Evolutionary conservation across 768 basidiomycete genomes (phyloP).

Genomic region (Agrocybe pediades): DNA sequence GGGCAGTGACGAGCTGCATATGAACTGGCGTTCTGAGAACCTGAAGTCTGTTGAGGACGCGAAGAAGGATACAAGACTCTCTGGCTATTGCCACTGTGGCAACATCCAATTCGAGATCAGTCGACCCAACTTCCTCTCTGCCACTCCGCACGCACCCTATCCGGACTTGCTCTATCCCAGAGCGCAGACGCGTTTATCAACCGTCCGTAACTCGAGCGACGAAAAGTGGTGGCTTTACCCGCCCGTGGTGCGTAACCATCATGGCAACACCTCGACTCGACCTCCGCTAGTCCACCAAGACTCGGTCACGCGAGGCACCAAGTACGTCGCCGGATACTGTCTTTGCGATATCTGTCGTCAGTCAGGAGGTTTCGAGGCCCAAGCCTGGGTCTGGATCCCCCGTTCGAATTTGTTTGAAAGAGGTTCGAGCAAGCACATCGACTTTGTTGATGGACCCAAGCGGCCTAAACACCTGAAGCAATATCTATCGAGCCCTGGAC

Average conservation of each 20-base stretch:
- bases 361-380: constrained; percentile 26
- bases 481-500: constrained; percentile 30
- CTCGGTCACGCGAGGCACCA: constrained; percentile 2
- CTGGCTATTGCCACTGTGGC: constrained; percentile 29
- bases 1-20: constrained; percentile 21
- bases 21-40: constrained; percentile 20
- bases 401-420: constrained; percentile 18
- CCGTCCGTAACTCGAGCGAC: constrained; percentile 22
- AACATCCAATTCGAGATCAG: constrained; percentile 24
- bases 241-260: background rate
- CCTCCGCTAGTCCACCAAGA: background rate
- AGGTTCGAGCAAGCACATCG: background rate
- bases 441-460: background rate
- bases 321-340: constrained; percentile 32
- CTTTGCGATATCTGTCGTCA: constrained; percentile 28
- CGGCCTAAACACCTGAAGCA: constrained; percentile 25
- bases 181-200: constrained; percentile 22
- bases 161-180: constrained; percentile 26
- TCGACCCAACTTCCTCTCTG: constrained; percentile 22
- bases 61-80: constrained; percentile 8
- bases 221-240: constrained; percentile 32
- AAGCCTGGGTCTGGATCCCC: constrained; percentile 29
- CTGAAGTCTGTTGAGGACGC: background rate
- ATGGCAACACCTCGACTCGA: background rate
- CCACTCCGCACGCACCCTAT: constrained; percentile 21